These are phyloP conservation scores for Anisogramma anomala DNA, from an alignment of 2,329 filamentous ascomycete genomes.

Conservation along the genomic window DNA sequence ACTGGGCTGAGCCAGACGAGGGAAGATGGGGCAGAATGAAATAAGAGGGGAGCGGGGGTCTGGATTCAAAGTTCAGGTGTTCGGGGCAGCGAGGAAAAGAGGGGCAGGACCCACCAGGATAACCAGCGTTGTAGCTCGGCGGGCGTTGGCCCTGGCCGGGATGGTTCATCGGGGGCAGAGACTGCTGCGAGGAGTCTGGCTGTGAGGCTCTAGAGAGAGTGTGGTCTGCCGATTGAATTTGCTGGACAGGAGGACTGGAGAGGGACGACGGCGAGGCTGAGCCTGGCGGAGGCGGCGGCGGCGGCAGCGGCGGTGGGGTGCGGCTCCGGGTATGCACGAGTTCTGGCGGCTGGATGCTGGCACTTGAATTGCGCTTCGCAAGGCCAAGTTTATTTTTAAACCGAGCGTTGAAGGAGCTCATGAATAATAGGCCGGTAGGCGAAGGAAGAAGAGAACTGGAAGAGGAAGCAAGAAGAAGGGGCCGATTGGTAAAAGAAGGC, in stretches of 20 bases:
- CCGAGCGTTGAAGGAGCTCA: slow-evolving; percentile 71
- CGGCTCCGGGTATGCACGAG: slow-evolving; percentile 30
- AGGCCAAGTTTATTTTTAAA: slow-evolving; percentile 64
- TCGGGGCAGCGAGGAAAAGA: slow-evolving; percentile 1
- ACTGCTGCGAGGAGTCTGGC: slow-evolving; percentile 33
- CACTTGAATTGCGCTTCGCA: slow-evolving; percentile 65
- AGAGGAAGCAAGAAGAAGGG: background rate
- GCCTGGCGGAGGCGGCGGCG: slow-evolving; percentile 26
- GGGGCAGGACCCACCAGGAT: slow-evolving; percentile 15
- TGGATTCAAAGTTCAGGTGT: background rate
- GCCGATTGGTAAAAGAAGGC: background rate
- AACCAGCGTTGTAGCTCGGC: slow-evolving; percentile 48
- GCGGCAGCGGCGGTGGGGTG: slow-evolving; percentile 26
- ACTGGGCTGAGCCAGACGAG: slow-evolving; percentile 35
- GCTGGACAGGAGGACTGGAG: slow-evolving; percentile 15
- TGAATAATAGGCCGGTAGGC: slow-evolving; percentile 36
- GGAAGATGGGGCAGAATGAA: slow-evolving; percentile 21
- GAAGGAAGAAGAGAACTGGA: slow-evolving; percentile 17
- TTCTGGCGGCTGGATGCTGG: slow-evolving; percentile 44
- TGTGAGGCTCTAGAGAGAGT: slow-evolving; percentile 34
- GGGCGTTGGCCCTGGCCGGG: slow-evolving; percentile 47
- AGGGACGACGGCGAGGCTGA: slow-evolving; percentile 16
- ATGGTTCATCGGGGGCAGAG: slow-evolving; percentile 51
- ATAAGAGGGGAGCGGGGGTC: slow-evolving; percentile 6
- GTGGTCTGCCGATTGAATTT: slow-evolving; percentile 25